These are phyloP conservation scores for Medicago ruthenica DNA, from an alignment of 306 rosid genomes.

Conservation along the genomic window DNA sequence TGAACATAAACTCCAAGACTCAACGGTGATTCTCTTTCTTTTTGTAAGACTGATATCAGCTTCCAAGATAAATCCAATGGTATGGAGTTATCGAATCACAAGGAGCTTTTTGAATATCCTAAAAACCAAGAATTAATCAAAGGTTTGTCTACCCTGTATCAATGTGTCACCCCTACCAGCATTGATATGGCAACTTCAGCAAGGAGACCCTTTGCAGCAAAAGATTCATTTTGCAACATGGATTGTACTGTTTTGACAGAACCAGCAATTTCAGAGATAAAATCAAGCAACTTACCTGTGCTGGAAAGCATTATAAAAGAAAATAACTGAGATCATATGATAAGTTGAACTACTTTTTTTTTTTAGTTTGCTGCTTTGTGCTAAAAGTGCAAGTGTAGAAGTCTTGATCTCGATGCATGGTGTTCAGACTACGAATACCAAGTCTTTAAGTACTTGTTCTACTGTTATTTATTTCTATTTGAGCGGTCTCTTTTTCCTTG, in stretches of 20 bases:
- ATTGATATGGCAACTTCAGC: slow-evolving; percentile 33
- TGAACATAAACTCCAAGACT: slow-evolving; percentile 49
- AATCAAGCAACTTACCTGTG: slow-evolving; percentile 30
- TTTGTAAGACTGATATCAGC: slow-evolving; percentile 40
- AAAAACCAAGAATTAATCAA: slow-evolving; percentile 34
- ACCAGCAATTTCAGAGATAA: slow-evolving; percentile 46
- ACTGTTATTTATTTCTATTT: slow-evolving; percentile 20
- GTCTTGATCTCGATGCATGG: slow-evolving; percentile 23
- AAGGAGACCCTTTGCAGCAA: slow-evolving; percentile 54
- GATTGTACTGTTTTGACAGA: slow-evolving; percentile 48
- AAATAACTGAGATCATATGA: slow-evolving; percentile 43
- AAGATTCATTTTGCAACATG: slow-evolving; percentile 62
- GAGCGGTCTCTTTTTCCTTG: slow-evolving; percentile 14
- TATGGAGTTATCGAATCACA: slow-evolving; percentile 38
- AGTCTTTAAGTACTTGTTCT: slow-evolving; percentile 19
- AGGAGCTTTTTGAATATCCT: slow-evolving; percentile 40
- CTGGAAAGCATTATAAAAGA: slow-evolving; percentile 44
- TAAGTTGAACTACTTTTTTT: slow-evolving; percentile 6
- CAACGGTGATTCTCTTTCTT: slow-evolving; percentile 42
- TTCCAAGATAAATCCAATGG: slow-evolving; percentile 44
- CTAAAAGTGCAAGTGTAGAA: slow-evolving; percentile 35
- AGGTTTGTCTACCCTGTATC: slow-evolving; percentile 20
- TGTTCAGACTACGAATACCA: slow-evolving; percentile 29
- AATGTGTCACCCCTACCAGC: slow-evolving; percentile 40
- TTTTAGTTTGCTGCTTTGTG: slow-evolving; percentile 27